Evolutionary conservation across 495 filamentous ascomycete genomes (phyloP).

Genomic region (Lasiosphaeriaceae sp.): DNA sequence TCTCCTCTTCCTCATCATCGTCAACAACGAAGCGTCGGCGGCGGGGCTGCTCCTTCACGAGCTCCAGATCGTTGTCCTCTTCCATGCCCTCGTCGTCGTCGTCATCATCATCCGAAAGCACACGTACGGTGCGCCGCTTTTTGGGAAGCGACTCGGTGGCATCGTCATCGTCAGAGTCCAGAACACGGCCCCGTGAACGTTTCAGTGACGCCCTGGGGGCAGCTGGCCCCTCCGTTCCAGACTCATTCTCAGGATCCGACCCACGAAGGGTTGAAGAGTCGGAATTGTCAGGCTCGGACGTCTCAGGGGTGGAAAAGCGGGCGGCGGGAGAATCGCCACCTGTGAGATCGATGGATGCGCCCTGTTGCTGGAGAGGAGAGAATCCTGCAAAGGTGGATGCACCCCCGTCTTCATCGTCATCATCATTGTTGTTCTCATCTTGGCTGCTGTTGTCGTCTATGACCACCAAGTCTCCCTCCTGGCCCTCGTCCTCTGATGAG

Average conservation of each 20-base stretch:
- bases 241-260: background rate
- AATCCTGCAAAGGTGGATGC: background rate
- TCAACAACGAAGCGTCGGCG: background rate
- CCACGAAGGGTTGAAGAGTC: background rate
- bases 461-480: background rate
- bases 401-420: background rate
- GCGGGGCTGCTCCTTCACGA: background rate
- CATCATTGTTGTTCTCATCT: background rate
- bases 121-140: background rate
- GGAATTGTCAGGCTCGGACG: background rate
- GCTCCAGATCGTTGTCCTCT: background rate
- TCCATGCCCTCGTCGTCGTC: background rate
- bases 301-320: background rate
- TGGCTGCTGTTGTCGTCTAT: background rate
- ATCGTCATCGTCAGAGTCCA: background rate
- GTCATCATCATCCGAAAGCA: background rate
- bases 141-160: background rate
- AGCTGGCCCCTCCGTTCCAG: background rate
- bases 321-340: background rate
- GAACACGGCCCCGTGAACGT: background rate
- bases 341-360: background rate
- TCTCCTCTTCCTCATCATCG: background rate
- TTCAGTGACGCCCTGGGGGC: background rate
- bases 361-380: background rate
- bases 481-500: background rate